These are phyloP conservation scores for Citrullus amarus DNA, from an alignment of 306 rosid genomes.

Conservation along the genomic window DNA sequence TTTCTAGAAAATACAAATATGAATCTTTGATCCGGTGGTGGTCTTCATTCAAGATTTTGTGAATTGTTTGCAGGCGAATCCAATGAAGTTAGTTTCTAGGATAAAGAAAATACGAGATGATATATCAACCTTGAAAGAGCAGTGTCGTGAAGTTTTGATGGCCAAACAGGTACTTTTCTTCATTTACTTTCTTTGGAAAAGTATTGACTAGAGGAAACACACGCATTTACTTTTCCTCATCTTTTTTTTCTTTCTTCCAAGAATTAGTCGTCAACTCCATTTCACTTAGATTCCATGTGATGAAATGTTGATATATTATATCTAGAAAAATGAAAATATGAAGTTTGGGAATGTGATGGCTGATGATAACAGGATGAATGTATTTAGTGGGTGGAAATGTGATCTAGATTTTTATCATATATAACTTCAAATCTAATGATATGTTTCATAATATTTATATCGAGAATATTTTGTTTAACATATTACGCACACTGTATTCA, in stretches of 20 bases:
- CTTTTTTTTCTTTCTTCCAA: not conserved
- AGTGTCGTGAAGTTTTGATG: slow-evolving; percentile 63
- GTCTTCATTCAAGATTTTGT: not conserved
- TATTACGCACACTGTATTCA: not conserved
- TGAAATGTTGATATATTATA: not conserved
- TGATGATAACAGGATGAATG: not conserved
- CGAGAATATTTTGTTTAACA: not conserved
- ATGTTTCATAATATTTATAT: not conserved
- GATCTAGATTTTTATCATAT: not conserved
- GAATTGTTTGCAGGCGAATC: slow-evolving; percentile 42
- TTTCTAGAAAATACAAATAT: not conserved
- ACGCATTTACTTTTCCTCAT: not conserved
- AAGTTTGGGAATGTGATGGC: not conserved
- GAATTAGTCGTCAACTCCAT: not conserved
- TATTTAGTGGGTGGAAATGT: not conserved
- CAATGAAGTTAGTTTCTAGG: slow-evolving; percentile 71
- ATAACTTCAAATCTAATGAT: not conserved
- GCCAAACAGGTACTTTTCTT: slow-evolving; percentile 61
- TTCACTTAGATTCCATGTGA: not conserved
- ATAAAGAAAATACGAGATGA: slow-evolving; percentile 69
- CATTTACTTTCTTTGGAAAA: not conserved
- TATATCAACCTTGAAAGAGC: slow-evolving; percentile 47
- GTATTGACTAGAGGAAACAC: not conserved
- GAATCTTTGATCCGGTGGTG: not conserved
- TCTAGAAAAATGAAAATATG: not conserved